Base-by-base conservation (phyloP, 805 yeast species). In the Ogataea philodendri region DNA sequence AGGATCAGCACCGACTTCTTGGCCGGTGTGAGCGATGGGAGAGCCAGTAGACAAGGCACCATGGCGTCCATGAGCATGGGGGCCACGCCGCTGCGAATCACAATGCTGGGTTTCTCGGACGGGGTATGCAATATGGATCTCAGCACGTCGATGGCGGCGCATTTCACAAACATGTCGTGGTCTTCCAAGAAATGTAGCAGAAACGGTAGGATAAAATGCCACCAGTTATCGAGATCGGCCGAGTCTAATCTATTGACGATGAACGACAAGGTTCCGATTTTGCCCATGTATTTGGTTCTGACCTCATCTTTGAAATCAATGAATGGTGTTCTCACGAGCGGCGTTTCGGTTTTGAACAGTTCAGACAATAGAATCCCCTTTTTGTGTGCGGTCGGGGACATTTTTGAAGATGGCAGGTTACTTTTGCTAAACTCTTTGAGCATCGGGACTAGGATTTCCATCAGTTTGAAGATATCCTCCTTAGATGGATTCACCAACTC, bases 1-100 rank as follows among this genome's bases (percentile, higher is more conserved):
- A 60, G 37, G 2, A 58, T 42, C 7, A 15, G 1, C 2, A 30
- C 17, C 7, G 59, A 51, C 21, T 51, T 47, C 2, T 35, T 35
- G 5, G 33, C 42, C 1, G 64, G 57, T 3, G 62, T 57, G 11
- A 54, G 46, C 5, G 54, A 30, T 3, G 65, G 65, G 22, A 60
- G 42, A 5, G 59, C 44, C 19, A 60, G 32, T 9, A 60, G 30
- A 21, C 54, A 46, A 1, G 64, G 62, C 4, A 46, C 29, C 3
- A 60, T 39, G 2, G 55, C 32, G 7, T 45, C 55, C 14, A 39
- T 45, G 6, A 60, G 30, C 7, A 60, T 27, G 4, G 46, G 35
- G 8, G 38, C 39, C 5, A 57, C 40, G 9, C 52, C 55, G 3
- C 31, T 30, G 13, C 45, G 43, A 1, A 34, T 30, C 6, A 59